Evolutionary conservation across 768 basidiomycete genomes (phyloP).

Genomic region (Exsudoporus frostii): DNA sequence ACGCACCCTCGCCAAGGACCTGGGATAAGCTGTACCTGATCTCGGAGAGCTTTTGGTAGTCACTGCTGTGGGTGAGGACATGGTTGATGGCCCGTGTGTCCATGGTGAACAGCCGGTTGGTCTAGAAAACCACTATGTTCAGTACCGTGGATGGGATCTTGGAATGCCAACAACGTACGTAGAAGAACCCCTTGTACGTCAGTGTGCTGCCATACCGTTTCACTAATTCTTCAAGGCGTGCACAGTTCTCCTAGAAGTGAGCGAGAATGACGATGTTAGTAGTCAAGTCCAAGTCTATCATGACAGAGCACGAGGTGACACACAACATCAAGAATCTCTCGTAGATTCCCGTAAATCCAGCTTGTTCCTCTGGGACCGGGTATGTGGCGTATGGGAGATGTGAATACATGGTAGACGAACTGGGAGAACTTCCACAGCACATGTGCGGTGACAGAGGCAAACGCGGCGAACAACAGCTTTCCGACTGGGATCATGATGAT

Average conservation of each 20-base stretch:
- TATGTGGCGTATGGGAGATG: slow-evolving; percentile 44
- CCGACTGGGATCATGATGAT: slow-evolving; percentile 12
- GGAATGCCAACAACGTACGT: not conserved
- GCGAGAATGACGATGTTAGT: too few relatives aligned
- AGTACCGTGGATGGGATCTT: not conserved
- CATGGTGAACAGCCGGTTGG: slow-evolving; percentile 46
- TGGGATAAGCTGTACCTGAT: not conserved
- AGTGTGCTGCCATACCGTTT: slow-evolving; percentile 11
- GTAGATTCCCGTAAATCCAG: slow-evolving; percentile 49
- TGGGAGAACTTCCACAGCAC: slow-evolving; percentile 8
- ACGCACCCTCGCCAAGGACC: slow-evolving; percentile 1
- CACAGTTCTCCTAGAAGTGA: slow-evolving; percentile 1
- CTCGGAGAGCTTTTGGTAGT: slow-evolving; percentile 47
- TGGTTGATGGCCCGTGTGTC: slow-evolving; percentile 64
- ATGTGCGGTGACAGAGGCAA: not conserved
- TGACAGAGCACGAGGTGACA: not conserved
- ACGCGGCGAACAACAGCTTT: not conserved
- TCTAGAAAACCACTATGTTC: slow-evolving; percentile 14
- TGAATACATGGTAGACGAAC: slow-evolving; percentile 33
- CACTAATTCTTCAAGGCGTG: slow-evolving; percentile 14
- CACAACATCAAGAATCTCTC: slow-evolving; percentile 43
- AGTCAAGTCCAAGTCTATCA: not conserved
- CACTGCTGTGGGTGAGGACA: slow-evolving; percentile 47
- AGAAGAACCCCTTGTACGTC: slow-evolving; percentile 9
- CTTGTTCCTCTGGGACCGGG: slow-evolving; percentile 44